Base-by-base conservation (phyloP, 139 green algal species). In the Tetraselmis striata region DNA sequence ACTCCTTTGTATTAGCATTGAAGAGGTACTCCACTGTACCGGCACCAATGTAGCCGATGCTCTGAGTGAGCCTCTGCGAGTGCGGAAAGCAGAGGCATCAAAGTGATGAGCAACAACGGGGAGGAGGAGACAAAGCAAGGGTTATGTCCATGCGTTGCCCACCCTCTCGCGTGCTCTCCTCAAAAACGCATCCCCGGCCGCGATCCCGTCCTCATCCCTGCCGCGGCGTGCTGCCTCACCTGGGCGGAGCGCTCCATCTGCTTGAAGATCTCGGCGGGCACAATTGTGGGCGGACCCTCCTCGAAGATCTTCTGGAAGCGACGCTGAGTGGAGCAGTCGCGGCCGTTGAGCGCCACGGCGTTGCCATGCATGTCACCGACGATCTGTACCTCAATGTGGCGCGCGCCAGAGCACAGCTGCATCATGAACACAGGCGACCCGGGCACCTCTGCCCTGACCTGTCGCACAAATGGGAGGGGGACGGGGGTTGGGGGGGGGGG, bases 271-370 rank as follows among this genome's bases (percentile, higher is more conserved):
- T 78, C 79, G 30, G 84, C 29, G 18, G 85, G 85, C 1, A 92
- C 95, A 23, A 87, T 89, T 1, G 88, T 91, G 45, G 96, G 94
- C 25, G 96, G 96, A 0, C 96, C 96, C 83, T 99, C 96, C 86
- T 99, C 96, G 30, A 99, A 89, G 82, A 99, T 98, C 91, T 99
- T 99, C 88, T 99, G 96, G 87, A 99, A 96, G 0, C 96, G 90
- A 5, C 96, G 89, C 90, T 99, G 96, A 59, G 98, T 91, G 45
- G 82, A 93, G 92, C 96, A 99, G 92, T 99, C 96, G 32, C 96
- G 88, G 28, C 84, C 92, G 86, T 94, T 96, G 23, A 99, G 84
- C 11, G 92, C 95, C 1, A 81, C 90, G n/a, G 98, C 95, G 80
- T 95, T 95, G 79, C 96, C 95, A 81, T 98, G 45, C 86, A 85